Evolutionary conservation across 805 yeast genomes (phyloP).

Genomic region (Hanseniaspora mollemarum): DNA sequence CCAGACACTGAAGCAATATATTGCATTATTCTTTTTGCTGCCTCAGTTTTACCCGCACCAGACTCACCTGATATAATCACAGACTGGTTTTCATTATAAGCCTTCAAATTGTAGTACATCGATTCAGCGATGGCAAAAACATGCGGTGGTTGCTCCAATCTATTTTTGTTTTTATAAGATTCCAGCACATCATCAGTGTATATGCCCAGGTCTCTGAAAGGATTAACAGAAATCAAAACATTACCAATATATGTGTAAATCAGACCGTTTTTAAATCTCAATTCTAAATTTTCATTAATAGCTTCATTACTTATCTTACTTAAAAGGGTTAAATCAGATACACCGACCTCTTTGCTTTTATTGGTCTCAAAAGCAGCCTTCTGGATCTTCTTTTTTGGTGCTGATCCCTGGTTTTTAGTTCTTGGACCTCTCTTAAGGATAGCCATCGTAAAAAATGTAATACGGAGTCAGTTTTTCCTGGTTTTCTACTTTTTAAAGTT

Average conservation of each 20-base stretch:
- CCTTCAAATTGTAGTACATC: constrained; percentile 89
- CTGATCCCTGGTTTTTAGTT: constrained; percentile 41
- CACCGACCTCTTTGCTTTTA: constrained; percentile 96
- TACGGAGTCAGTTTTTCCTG: too few relatives aligned
- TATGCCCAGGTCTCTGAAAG: constrained; percentile 91
- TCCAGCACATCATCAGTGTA: constrained; percentile 70
- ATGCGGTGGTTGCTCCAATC: constrained; percentile 95
- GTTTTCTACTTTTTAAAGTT: not conserved
- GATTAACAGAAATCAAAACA: constrained; percentile 90
- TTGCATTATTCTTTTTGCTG: constrained; percentile 96
- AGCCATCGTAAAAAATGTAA: too few relatives aligned
- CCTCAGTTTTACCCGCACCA: constrained; percentile 97
- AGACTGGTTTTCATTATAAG: constrained; percentile 90
- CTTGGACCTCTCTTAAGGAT: constrained; percentile 66
- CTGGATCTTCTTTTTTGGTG: constrained; percentile 48
- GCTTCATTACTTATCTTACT: constrained; percentile 84
- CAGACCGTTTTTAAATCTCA: constrained; percentile 77
- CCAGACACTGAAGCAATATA: constrained; percentile 80
- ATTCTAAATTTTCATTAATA: constrained; percentile 80
- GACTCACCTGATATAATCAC: constrained; percentile 96
- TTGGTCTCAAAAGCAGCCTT: constrained; percentile 83
- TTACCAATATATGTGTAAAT: constrained; percentile 91
- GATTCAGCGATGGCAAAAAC: constrained; percentile 96
- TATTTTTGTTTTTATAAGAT: constrained; percentile 77
- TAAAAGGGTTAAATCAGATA: constrained; percentile 80